phyloP scores from a whole-genome alignment of 164 flowering plant species.

The Aristolochia contorta region DNA sequence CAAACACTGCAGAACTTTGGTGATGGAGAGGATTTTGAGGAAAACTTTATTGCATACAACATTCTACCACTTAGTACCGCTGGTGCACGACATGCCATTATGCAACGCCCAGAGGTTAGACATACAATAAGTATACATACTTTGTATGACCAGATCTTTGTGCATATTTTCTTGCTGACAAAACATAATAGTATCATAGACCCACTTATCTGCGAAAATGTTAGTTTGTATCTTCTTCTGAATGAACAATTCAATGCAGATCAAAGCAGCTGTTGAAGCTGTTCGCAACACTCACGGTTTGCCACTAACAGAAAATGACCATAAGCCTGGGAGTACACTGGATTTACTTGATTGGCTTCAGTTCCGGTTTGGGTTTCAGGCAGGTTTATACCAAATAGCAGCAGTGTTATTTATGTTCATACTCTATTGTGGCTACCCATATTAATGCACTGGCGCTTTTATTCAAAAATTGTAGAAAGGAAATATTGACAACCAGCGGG shows the following conservation, averaged over 20 bases:
- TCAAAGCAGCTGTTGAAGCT: conserved; percentile 64
- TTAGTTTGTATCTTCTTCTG: not conserved
- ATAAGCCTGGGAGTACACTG: conserved; percentile 19
- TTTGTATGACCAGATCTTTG: not conserved
- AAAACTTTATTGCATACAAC: conserved; percentile 56
- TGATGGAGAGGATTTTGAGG: conserved; percentile 35
- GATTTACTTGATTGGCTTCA: conserved; percentile 85
- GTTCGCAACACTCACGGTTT: conserved; percentile 59
- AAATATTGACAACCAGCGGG: conserved; percentile 84
- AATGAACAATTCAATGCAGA: conserved; percentile 29
- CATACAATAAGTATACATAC: not conserved
- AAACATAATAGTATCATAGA: not conserved
- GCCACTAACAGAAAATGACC: conserved; percentile 36
- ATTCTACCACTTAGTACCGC: conserved; percentile 85
- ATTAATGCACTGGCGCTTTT: not conserved
- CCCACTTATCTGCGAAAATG: not conserved
- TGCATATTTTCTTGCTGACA: not conserved
- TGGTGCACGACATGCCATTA: conserved; percentile 66
- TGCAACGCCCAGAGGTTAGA: conserved; percentile 87
- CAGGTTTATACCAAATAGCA: conserved; percentile 5
- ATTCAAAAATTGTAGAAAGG: conserved; percentile 48
- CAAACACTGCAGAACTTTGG: conserved; percentile 31
- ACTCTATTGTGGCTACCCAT: not conserved
- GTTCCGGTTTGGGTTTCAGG: conserved; percentile 84
- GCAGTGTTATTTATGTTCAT: conserved; percentile 53